phyloP scores from a whole-genome alignment of 2,329 filamentous ascomycete species.

The Neofusicoccum kwambonambiense region DNA sequence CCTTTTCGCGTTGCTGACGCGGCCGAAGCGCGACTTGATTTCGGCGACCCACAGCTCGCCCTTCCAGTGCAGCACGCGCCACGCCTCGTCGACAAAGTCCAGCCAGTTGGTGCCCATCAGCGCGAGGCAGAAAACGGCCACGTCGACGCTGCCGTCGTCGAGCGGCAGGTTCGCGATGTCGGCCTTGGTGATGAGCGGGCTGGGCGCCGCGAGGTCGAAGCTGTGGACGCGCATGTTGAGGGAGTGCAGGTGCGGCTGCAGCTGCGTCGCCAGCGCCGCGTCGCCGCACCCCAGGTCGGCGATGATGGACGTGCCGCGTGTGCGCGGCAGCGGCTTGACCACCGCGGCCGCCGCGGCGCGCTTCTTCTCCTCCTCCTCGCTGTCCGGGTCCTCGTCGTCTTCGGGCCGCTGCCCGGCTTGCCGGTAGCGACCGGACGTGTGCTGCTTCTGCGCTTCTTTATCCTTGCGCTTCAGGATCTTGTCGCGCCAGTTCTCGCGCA shows the following conservation, averaged over 20 bases:
- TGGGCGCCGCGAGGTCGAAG: constrained; percentile 81
- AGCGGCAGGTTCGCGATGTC: constrained; percentile 86
- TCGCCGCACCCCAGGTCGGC: constrained; percentile 94
- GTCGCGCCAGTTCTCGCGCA: constrained; percentile 47
- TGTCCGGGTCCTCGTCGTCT: constrained; percentile 8
- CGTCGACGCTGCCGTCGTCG: constrained; percentile 70
- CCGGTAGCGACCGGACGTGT: constrained; percentile 20
- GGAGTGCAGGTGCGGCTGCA: constrained; percentile 63
- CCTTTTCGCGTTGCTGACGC: constrained; percentile 49
- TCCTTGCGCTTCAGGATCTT: constrained; percentile 38
- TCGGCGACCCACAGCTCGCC: constrained; percentile 97
- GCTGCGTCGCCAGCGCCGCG: constrained; percentile 70
- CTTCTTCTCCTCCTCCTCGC: constrained; percentile 19
- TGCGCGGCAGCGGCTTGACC: constrained; percentile 64
- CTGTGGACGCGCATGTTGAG: constrained; percentile 74
- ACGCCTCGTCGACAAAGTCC: constrained; percentile 93
- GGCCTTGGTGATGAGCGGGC: constrained; percentile 75
- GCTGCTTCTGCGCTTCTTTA: constrained; percentile 20
- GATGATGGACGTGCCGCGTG: constrained; percentile 66
- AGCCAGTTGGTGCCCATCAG: constrained; percentile 99
- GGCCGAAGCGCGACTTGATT: constrained; percentile 88
- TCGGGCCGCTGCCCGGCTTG: not conserved
- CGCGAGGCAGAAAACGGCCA: constrained; percentile 92
- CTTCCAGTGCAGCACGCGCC: constrained; percentile 85
- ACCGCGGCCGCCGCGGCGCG: constrained; percentile 4